Evolutionary conservation across 306 rosid genomes (phyloP).

Genomic region (Inga oerstediana): DNA sequence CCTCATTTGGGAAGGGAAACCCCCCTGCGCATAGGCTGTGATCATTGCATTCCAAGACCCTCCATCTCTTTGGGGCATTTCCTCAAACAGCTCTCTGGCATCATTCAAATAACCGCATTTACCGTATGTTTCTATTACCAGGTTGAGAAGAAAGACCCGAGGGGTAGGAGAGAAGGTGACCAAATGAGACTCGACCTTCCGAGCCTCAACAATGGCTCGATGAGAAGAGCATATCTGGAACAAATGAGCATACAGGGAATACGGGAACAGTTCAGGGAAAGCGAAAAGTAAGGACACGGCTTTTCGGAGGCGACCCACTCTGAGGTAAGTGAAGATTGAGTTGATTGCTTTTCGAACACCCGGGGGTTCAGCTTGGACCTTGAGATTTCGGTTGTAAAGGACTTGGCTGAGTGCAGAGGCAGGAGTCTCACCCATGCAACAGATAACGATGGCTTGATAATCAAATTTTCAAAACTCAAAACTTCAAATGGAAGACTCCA

Average conservation of each 20-base stretch:
- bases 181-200: slow-evolving; percentile 68
- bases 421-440: slow-evolving; percentile 29
- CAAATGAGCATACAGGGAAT: slow-evolving; percentile 58
- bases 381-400: slow-evolving; percentile 31
- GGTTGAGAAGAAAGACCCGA: slow-evolving; percentile 63
- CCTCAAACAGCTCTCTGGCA: slow-evolving; percentile 68
- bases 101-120: slow-evolving; percentile 65
- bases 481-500: not conserved
- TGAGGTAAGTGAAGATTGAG: slow-evolving; percentile 43
- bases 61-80: slow-evolving; percentile 74
- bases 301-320: slow-evolving; percentile 43
- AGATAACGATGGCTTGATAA: not conserved
- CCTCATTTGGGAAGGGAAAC: slow-evolving; percentile 36
- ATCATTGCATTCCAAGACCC: slow-evolving; percentile 78
- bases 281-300: slow-evolving; percentile 58
- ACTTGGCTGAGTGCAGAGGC: slow-evolving; percentile 49
- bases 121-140: slow-evolving; percentile 64
- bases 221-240: slow-evolving; percentile 59
- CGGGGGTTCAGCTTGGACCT: slow-evolving; percentile 25
- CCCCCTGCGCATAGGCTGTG: slow-evolving; percentile 46
- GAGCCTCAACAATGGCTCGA: slow-evolving; percentile 50
- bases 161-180: slow-evolving; percentile 56
- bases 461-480: not conserved
- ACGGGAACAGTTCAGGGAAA: slow-evolving; percentile 47
- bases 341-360: slow-evolving; percentile 27